Evolutionary conservation across 768 basidiomycete species (phyloP), one percentile per base, ranked within the genome.

Genomic region (Calocera cornea): DNA sequence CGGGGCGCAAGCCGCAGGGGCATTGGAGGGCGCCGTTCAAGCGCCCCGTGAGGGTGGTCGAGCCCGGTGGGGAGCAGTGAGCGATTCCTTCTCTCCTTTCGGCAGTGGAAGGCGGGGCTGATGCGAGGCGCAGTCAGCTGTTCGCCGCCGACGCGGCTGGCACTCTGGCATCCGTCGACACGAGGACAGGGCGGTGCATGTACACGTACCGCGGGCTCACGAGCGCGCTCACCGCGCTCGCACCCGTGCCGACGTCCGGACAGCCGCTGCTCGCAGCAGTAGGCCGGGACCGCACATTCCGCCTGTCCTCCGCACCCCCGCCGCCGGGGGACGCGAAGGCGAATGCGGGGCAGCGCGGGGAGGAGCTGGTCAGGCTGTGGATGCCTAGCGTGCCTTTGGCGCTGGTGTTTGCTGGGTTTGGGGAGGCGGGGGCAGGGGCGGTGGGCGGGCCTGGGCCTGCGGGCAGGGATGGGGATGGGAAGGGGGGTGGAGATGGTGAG

Each of bases 1-100:
- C 84, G 8, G 84, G 83, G 27, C 83, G 84, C 19, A 80, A 84
- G 44, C 91, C 91, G 19, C 81, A 87, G n/a, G 78, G 82, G 27
- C 81, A 87, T 69, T 92, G 89, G 82, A 82, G 80, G 54, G 78
- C n/a, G 49, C 34, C 3, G 7, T 64, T 31, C 49, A 68, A 27
- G 69, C 14, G 14, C 2, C 7, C 54, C 2, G 24, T 60, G 54
- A 60, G 54, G 54, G 24, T 19, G 5, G 27, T 60, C 27, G 27
- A 60, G 54, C 14, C 24, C 7, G 54, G 54, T 2, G 54, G 7
- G 24, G 54, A 60, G 31, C 24, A 60, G 54, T 60, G 31, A 11
- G 54, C 22, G 24, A 2, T n/a, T n/a, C n/a, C n/a, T n/a, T n/a
- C 7, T 31, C 31, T 60, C 54, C 2, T 60, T 60, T 29, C 31